Evolutionary conservation across 2,329 filamentous ascomycete species (phyloP), one percentile per base, ranked within the genome.

Genomic region (Gremmenia infestans): DNA sequence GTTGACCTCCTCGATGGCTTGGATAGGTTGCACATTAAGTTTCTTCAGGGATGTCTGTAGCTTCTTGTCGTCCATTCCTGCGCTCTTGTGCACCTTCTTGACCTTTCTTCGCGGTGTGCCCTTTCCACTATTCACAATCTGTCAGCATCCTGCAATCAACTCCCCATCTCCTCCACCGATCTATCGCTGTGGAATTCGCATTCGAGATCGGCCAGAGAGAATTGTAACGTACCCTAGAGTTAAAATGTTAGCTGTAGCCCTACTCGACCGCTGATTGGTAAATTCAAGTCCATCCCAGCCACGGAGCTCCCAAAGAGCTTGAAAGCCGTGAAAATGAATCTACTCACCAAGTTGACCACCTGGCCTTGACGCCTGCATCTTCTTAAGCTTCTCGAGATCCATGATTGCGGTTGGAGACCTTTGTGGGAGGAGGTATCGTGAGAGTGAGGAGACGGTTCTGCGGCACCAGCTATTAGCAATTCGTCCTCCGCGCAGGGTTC

Each of bases 1-100:
- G 88, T 99, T 99, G 76, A 99, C 94, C 83, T 99, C 94, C 86
- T 99, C 94, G 71, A 99, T 99, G 66, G 89, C 91, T 82, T 96
- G 92, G 78, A 99, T 97, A 71, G 94, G 94, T 85, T 99, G 94
- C 58, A 96, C 93, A 79, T 97, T 97, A 76, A 99, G 86, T 88
- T 99, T 99, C 89, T 99, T 99, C 67, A 99, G 84, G 62, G 91
- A 81, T 61, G 87, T 85, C 81, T 99, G 94, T 65, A 99, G 90
- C 86, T 99, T 99, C 90, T 97, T 97, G 87, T 99, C 94, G 75
- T 99, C 94, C 76, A 89, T 91, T 74, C 88, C 91, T 67, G 89
- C 89, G 76, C 86, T 89, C 76, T 91, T 91, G 78, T 95, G 90
- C 67, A 93, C 89, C 79, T 96, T 95, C 91, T 97, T 99, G 77